Evolutionary conservation across 805 yeast species (phyloP).

Genomic region (Hanseniaspora taiwanica): DNA sequence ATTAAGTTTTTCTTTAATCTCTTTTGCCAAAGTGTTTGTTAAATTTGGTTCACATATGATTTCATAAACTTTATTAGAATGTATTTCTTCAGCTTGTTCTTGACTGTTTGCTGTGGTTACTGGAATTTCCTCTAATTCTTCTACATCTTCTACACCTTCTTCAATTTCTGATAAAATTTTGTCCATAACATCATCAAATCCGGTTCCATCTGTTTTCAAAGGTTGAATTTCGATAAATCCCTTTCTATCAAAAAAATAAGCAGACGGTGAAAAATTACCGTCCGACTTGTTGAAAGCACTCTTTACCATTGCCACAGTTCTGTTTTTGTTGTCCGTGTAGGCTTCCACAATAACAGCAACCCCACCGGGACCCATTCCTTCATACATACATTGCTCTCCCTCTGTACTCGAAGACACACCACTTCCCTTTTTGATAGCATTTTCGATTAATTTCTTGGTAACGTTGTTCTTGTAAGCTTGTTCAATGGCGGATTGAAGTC

Average conservation of each 20-base stretch:
- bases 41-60: constrained; percentile 53
- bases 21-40: constrained; percentile 47
- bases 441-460: constrained; percentile 62
- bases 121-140: constrained; percentile 29
- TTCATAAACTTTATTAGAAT: constrained; percentile 24
- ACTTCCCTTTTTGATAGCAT: constrained; percentile 73
- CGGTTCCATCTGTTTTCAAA: constrained; percentile 20
- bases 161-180: constrained; percentile 23
- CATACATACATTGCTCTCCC: constrained; percentile 50
- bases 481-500: constrained; percentile 61
- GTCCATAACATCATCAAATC: constrained; percentile 7
- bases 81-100: constrained; percentile 14
- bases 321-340: constrained; percentile 73
- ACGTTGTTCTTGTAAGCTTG: constrained; percentile 33
- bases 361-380: constrained; percentile 89
- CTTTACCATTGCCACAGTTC: constrained; percentile 66
- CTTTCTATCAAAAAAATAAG: constrained; percentile 53
- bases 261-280: constrained; percentile 62
- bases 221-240: constrained; percentile 54
- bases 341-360: constrained; percentile 78
- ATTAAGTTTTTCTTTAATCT: constrained; percentile 29
- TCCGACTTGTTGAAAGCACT: constrained; percentile 60
- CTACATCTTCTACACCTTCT: constrained; percentile 64
- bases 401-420: constrained; percentile 39
- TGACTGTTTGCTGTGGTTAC: constrained; percentile 22